phyloP scores from a whole-genome alignment of 2,329 filamentous ascomycete species.

The Beauveria brongniartii region DNA sequence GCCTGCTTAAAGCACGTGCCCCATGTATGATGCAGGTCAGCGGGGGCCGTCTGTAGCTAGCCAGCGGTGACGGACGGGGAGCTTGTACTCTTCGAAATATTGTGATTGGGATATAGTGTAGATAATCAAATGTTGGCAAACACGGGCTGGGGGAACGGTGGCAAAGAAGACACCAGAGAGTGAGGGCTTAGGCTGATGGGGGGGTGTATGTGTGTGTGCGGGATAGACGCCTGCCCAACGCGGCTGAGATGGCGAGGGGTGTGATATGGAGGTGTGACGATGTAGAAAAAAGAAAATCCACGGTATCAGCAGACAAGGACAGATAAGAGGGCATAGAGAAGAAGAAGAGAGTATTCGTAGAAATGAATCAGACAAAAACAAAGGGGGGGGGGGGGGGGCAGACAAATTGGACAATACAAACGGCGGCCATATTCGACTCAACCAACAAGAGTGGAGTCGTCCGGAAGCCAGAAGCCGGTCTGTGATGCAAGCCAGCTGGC shows the following conservation, averaged over 20 bases:
- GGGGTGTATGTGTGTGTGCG: background rate
- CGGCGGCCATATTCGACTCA: background rate
- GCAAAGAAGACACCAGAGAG: background rate
- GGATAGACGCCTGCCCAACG: background rate
- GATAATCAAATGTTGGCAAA: background rate
- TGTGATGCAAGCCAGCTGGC: slow-evolving; percentile 1
- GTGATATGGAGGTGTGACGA: background rate
- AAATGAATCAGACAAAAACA: background rate
- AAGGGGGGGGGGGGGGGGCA: too few species aligned
- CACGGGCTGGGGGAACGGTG: background rate
- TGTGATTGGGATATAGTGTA: background rate
- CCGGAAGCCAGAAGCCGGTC: slow-evolving; percentile 1
- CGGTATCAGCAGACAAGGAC: background rate
- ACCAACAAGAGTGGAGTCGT: slow-evolving; percentile 4
- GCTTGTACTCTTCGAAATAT: background rate
- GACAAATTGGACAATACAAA: background rate
- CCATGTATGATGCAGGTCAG: background rate
- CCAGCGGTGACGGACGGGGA: background rate
- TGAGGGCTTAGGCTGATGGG: background rate
- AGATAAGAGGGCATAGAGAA: background rate
- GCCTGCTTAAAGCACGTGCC: background rate
- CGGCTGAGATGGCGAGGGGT: background rate
- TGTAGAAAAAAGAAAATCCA: background rate
- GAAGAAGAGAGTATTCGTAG: background rate
- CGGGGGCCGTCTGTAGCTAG: background rate